Percentiles rank a stretch among this genome's conserved stretches.
phyloP scores from a whole-genome alignment of 1,284 basidiomycete genomes.

The Ustilago xerochloae region DNA sequence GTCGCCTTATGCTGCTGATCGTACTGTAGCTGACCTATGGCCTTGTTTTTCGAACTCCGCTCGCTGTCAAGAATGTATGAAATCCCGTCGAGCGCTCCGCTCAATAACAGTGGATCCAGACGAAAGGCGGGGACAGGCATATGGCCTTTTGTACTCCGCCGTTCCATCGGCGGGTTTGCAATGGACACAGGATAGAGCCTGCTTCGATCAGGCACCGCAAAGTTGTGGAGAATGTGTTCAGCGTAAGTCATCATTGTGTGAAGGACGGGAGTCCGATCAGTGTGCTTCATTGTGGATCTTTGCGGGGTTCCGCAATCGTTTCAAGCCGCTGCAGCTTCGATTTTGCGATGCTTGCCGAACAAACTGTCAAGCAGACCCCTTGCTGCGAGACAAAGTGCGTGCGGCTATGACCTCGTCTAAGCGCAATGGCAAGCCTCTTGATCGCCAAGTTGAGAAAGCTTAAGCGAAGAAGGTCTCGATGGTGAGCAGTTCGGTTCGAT shows the following conservation, averaged over 20 bases:
- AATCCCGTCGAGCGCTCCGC: no score
- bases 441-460: no score
- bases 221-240: no score
- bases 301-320: background rate
- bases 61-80: slow-evolving; percentile 30
- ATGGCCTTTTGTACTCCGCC: no score
- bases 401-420: background rate
- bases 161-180: no score
- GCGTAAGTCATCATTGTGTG: no score
- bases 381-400: background rate
- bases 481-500: background rate
- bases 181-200: no score
- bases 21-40: background rate
- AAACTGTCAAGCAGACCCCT: background rate
- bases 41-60: slow-evolving; percentile 13
- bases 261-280: no score
- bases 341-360: background rate
- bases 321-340: background rate
- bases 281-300: background rate
- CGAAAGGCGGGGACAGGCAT: no score
- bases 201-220: no score
- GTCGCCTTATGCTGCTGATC: background rate
- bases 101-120: no score
- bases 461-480: background rate
- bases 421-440: background rate